A percentile compares a stretch with the other conserved stretches of the same genome.
These are phyloP conservation scores for Chalciporus piperatus DNA, from an alignment of 768 basidiomycete genomes.

Conservation along the genomic window DNA sequence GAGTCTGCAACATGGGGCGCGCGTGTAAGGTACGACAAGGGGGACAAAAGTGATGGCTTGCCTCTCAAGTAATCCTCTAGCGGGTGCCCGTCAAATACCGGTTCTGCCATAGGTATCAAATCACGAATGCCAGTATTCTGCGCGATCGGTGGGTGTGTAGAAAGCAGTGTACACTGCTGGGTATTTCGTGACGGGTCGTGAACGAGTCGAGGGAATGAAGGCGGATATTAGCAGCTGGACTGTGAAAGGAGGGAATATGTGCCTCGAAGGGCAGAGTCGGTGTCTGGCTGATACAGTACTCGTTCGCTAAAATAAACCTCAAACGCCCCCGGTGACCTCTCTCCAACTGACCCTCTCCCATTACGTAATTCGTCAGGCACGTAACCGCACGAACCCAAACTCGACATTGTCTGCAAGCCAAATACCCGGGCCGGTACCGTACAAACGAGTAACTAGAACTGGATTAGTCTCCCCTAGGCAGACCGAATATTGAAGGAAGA, in stretches of 20 bases:
- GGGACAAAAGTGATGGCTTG: conserved; percentile 20
- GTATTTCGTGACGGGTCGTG: conserved; percentile 21
- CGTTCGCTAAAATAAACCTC: not conserved
- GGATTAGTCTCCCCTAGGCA: no score
- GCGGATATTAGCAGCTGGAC: conserved; percentile 23
- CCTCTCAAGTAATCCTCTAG: conserved; percentile 71
- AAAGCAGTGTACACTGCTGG: conserved; percentile 22
- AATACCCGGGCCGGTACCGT: no score
- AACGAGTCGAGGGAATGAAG: conserved; percentile 4
- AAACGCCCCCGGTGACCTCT: not conserved
- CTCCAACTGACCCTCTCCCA: not conserved
- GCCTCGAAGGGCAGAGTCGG: conserved; percentile 1
- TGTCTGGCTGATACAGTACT: conserved; percentile 1
- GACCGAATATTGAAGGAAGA: no score
- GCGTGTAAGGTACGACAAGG: conserved; percentile 12
- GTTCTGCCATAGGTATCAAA: conserved; percentile 59
- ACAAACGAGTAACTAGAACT: no score
- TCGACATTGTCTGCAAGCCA: not conserved
- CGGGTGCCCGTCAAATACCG: conserved; percentile 75
- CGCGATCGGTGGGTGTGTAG: conserved; percentile 11
- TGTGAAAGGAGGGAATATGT: conserved; percentile 19
- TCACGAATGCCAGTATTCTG: conserved; percentile 1
- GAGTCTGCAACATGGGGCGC: conserved; percentile 42
- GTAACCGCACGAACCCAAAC: not conserved
- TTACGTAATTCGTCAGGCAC: not conserved